Base-by-base conservation (phyloP, 441 rosid species). In the Francoa sonchifolia region DNA sequence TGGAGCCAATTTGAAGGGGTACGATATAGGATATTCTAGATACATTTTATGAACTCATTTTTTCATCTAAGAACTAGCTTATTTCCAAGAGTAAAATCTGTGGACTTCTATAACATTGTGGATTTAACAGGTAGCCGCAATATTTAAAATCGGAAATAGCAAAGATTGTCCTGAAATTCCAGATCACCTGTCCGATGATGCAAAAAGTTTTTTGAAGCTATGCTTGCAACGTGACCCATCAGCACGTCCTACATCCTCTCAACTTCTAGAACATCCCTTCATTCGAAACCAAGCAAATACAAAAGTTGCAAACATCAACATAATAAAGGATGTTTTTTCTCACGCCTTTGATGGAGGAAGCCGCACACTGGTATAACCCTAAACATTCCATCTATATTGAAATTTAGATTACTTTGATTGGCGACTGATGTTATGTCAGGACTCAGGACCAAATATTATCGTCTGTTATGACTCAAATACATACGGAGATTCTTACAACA, bases 1-100 rank as follows among this genome's bases (percentile, higher is more conserved):
- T 89, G 98, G 98, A 77, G 67, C 51, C 81, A 74, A 48, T 89
- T 65, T 60, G 98, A 89, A 74, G 94, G 92, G 95, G 95, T 82
- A 54, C 44, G 69, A 31, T 58, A 39, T 50, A 22, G 33, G 56
- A 50, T 10, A 35, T 44, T 28, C 46, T 32, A 40, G 9, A 9
- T n/a, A 28, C 16, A 19, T 42, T 44, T 57, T 33, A 13, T 43
- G 35, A 47, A 46, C 33, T 39, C 31, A 13, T 48, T 19, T 42
- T 14, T 43, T 21, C 21, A 22, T 35, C 10, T 6, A 25, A 1
- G 40, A 3, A 11, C 5, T 14, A 16, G 40, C 18, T 9, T 35
- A 1, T 35, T 35, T 14, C 7, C 8, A 35, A n/a, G 4, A 35
- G 7, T 27, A 6, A 27, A 6, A 27, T 6, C 7, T n/a, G 9